Base-by-base conservation (phyloP, 2,329 filamentous ascomycete species). In the Cercospora citrullina region DNA sequence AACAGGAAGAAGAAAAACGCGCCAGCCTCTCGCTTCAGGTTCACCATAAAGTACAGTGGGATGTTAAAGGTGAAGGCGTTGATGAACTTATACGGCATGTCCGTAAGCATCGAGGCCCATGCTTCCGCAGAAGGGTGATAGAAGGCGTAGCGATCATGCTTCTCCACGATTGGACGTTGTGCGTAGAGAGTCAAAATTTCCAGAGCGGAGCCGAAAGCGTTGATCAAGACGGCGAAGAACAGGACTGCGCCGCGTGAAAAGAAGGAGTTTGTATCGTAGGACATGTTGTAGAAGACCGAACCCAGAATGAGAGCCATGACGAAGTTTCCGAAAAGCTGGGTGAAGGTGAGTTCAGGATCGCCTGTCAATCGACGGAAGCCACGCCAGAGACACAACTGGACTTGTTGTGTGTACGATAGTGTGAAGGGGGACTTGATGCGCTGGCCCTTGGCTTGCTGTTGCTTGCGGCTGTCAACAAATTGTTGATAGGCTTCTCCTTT, bases 121-220 rank as follows among this genome's bases (percentile, higher is more conserved):
- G 93, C 92, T 84, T 97, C 93, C 16, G 93, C 91, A 9, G 91
- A 93, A 0, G 94, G 93, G 75, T 96, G 94, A 75, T 97, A 96
- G 18, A 97, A 85, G 18, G 93, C 93, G 77, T 96, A 97, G 67
- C 91, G 88, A 65, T 86, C 82, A 74, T 97, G 94, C 78, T 97
- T 97, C 77, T 97, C 93, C 68, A 97, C 92, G 74, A 97, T 96
- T 1, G 91, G 91, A 42, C 94, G 90, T 86, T 97, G 93, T 2
- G 91, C 87, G 77, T 95, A 97, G 4, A 97, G 85, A 0, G 91
- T 93, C 36, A 95, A 80, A 77, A 97, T 95, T 84, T 95, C 92
- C 45, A 95, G 85, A 65, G 91, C 90, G 77, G 88, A 91, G 69
- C 89, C 86, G 75, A 96, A 95, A 58, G 92, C 92, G 79, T 95